Evolutionary conservation across 164 flowering plant genomes (phyloP), one percentile per base, ranked within the genome.

Genomic region (Vitis amurensis): DNA sequence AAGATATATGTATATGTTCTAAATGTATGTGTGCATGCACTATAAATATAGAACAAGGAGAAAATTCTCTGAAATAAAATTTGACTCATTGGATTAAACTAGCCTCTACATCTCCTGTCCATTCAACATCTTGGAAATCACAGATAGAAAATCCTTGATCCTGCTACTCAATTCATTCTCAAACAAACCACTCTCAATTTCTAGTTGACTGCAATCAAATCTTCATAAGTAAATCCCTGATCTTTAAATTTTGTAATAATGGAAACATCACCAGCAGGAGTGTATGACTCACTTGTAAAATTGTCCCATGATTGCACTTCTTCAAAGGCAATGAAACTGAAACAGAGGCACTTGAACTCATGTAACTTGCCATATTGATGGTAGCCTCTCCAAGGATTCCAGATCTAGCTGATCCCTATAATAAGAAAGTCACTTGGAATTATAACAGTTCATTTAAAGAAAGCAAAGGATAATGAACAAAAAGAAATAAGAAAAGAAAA

Each of bases 361-460:
- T 69, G 70, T 82, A 82, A 9, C 66, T 59, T 63, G 80, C 70
- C 78, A 85, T 56, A 58, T 86, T 80, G 62, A 88, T 51, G 3
- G 72, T 78, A 10, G 77, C 85, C 75, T 88, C 89, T 52, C 91
- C 91, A 63, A 88, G 88, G 59, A 79, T 80, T 48, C 84, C 83
- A 50, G 88, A 81, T 73, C 85, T 80, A 53, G 86, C 62, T 63
- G 87, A 83, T 65, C 89, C 91, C 91, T 88, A 15, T 17, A 47
- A 57, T 59, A 27, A 17, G 55, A 37, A n/a, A 67, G 37, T 68
- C 17, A 51, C n/a, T 15, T 19, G 23, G 27, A 56, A 56, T 19
- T 56, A 10, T 56, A 37, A 37, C 44, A 37, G 6, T 37, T 0
- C 44, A 37, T 37, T 3, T 4, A 37, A 6, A 37, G 44, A 37